phyloP scores from a whole-genome alignment of 129 eudicot species.

The Lactuca sativa region DNA sequence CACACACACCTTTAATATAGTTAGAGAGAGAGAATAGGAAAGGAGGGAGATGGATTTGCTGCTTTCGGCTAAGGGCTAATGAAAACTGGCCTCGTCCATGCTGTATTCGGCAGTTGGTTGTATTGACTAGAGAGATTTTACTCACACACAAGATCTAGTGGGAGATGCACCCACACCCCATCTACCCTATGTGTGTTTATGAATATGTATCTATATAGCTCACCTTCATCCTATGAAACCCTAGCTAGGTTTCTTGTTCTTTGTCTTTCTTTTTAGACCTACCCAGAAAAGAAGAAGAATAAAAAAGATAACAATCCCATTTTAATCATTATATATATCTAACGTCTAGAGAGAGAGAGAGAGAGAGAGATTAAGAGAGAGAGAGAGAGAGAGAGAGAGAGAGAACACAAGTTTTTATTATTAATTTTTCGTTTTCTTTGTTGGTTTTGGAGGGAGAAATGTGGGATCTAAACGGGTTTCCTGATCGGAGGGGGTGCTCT shows the following conservation, averaged over 20 bases:
- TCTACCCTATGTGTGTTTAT: slow-evolving; percentile 12
- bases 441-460: slow-evolving; percentile 36
- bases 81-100: slow-evolving; percentile 28
- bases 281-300: slow-evolving; percentile 29
- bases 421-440: background rate
- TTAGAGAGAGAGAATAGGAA: slow-evolving; percentile 4
- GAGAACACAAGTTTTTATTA: background rate
- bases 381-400: slow-evolving; percentile 21
- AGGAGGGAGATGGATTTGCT: slow-evolving; percentile 9
- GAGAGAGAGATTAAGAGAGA: background rate
- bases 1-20: slow-evolving; percentile 13
- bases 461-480: slow-evolving; percentile 95
- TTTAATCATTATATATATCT: slow-evolving; percentile 19
- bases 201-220: slow-evolving; percentile 26
- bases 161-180: background rate
- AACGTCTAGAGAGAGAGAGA: slow-evolving; percentile 20
- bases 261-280: slow-evolving; percentile 33
- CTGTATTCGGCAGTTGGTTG: slow-evolving; percentile 46
- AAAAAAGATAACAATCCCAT: slow-evolving; percentile 24
- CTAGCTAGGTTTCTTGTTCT: slow-evolving; percentile 51
- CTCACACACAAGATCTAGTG: slow-evolving; percentile 44
- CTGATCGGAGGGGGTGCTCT: slow-evolving; percentile 37
- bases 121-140: slow-evolving; percentile 19
- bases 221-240: slow-evolving; percentile 30
- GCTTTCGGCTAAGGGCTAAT: slow-evolving; percentile 27